These are phyloP conservation scores for Parascedosporium putredinis DNA, from an alignment of 2,329 filamentous ascomycete genomes.

Conservation along the genomic window DNA sequence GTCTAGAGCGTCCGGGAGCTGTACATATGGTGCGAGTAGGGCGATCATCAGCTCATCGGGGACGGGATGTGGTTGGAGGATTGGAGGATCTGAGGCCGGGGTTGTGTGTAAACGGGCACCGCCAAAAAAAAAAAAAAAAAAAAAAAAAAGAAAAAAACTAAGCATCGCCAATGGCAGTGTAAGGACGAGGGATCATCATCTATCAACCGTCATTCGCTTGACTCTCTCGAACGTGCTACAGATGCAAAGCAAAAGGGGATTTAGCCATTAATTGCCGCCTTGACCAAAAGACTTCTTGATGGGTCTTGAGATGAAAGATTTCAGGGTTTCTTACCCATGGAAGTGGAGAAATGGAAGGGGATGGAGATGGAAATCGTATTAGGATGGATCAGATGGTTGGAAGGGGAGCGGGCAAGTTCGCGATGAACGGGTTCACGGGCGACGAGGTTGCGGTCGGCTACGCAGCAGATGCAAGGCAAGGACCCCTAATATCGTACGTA, in stretches of 20 bases:
- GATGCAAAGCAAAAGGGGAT: too few species aligned
- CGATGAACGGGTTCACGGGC: neutral
- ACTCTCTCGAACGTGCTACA: too few species aligned
- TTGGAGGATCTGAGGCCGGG: neutral
- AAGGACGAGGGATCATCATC: too few species aligned
- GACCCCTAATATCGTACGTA: conserved; percentile 1
- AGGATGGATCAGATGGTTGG: neutral
- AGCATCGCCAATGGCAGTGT: too few species aligned
- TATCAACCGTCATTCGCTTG: too few species aligned
- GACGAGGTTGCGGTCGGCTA: neutral
- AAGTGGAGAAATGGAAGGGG: too few species aligned
- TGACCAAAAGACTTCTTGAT: too few species aligned
- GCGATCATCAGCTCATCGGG: conserved; percentile 1
- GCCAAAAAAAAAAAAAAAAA: too few species aligned
- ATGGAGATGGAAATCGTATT: neutral
- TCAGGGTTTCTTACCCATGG: too few species aligned
- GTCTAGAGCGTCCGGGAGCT: neutral
- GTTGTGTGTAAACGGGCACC: neutral
- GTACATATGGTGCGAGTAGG: neutral
- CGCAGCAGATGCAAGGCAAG: neutral
- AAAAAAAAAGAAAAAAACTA: too few species aligned
- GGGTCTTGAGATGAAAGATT: too few species aligned
- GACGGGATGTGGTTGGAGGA: neutral
- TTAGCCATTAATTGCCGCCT: too few species aligned
- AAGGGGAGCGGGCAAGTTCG: neutral